Base-by-base conservation (phyloP, 495 filamentous ascomycete species). In the Neurospora pannonica region DNA sequence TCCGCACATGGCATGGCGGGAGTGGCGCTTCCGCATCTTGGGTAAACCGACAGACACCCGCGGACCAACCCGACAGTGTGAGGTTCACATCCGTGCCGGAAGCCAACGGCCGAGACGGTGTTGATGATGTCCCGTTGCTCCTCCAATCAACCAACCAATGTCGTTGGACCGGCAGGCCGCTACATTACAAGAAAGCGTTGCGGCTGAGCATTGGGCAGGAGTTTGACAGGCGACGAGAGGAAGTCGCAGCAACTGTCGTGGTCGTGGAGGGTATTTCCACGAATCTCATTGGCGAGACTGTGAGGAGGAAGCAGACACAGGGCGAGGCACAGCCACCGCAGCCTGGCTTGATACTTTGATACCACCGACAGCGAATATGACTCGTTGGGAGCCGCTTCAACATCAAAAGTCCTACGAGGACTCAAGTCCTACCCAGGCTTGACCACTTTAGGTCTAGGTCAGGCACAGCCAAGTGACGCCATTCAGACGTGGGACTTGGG, bases 391-490 rank as follows among this genome's bases (percentile, higher is more conserved):
- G 48, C 48, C 24, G 48, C 48, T 60, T 60, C 24, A 11, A 54
- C 21, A 31, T 13, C 36, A 34, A 72, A 76, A 81, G 80, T 81
- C 80, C 80, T 81, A 81, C 76, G 70, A 76, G 54, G 28, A 34
- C 54, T 34, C 15, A 76, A 76, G 80, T 81, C 80, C 80, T 81
- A 81, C 74, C 73, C 71, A 37, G 17, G 38, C 71, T 70, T 72
- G 54, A 62, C 76, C 72, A 21, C 9, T 76, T 79, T 74, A 1
- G 76, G 79, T 54, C 73, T 81, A 80, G 80, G 31, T 81, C 79
- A 78, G 80, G 80, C 80, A 80, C 79, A 74, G 74, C 71, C 71
- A 71, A 28, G 34, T 19, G 71, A 72, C 70, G 70, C 62, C 69
- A 71, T 73, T 48, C 74, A 76, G 78, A 74, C 77, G 71, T 71